Evolutionary conservation across 2,329 filamentous ascomycete species (phyloP), one percentile per base, ranked within the genome.

Genomic region (Trichoderma oligosporum): DNA sequence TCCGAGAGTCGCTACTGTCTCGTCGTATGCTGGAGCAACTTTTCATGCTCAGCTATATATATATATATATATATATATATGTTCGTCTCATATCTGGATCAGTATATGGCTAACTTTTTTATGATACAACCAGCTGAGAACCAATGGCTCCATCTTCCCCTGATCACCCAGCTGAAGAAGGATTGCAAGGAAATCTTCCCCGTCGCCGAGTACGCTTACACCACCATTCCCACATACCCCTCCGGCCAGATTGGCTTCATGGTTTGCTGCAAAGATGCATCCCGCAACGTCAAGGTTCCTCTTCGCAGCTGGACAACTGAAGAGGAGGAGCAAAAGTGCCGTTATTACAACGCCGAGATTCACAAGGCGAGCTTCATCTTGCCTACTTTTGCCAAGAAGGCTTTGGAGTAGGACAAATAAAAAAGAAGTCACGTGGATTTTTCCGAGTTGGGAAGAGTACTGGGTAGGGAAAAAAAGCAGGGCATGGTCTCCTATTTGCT

Each of bases 171-270:
- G 79, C 88, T 99, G 70, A 96, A 96, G 85, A 92, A 96, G 83
- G 84, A 91, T 71, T 97, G 93, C 88, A 88, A 88, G 75, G 88
- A 94, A 76, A 89, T 99, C 75, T 99, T 99, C 87, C 92, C 94
- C 64, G 89, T 90, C 62, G 94, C 89, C 74, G 94, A 99, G 80
- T 99, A 97, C 79, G 94, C 89, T 68, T 99, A 97, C 84, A 97
- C 93, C 70, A 97, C 93, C 69, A 99, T 99, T 76, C 94, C 94
- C 60, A 99, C 94, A 72, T 99, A 99, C 82, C 94, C 94, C 65
- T 96, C 91, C 57, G 94, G 94, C 73, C 94, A 99, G 81, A 99
- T 99, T 70, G 94, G 94, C 73, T 99, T 99, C 87, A 97, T 99
- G 92, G 90, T 99, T 72, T 97, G 94, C 86, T 89, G 83, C 87